Evolutionary conservation across 2,329 filamentous ascomycete species (phyloP).

Genomic region (Colletotrichum sp.): DNA sequence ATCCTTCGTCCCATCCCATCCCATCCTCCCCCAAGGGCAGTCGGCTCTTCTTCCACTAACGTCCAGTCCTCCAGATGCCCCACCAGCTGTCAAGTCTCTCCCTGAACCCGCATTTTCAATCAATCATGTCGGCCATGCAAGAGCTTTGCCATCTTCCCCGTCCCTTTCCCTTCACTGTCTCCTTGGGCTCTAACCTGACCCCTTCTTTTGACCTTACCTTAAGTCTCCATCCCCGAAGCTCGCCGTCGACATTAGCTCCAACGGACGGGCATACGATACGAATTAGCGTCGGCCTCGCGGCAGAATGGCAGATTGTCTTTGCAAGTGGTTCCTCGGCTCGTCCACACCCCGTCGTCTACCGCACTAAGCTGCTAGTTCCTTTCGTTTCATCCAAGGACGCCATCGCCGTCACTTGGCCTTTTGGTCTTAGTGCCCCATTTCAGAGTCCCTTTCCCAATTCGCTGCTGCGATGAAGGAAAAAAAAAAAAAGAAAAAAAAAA

Average conservation of each 20-base stretch:
- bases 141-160: not conserved
- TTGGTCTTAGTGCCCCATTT: not conserved
- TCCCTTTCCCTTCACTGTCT: not conserved
- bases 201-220: not conserved
- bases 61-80: not conserved
- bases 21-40: not conserved
- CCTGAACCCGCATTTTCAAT: not conserved
- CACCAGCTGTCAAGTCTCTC: not conserved
- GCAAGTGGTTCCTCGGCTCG: not conserved
- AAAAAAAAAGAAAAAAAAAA: not conserved
- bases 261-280: not conserved
- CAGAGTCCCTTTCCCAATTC: too few relatives aligned
- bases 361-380: not conserved
- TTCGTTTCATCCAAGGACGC: not conserved
- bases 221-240: not conserved
- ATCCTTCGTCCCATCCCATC: not conserved
- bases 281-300: not conserved
- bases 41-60: not conserved
- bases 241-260: not conserved
- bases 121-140: not conserved
- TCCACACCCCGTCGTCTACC: not conserved
- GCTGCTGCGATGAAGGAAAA: not conserved
- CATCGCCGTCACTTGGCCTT: not conserved
- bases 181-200: not conserved
- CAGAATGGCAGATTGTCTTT: constrained; percentile 11